Percentiles rank a stretch among this genome's conserved stretches.
Conservation (phyloP, 176 grass and related monocot species). For the Oryza brachyantha region DNA sequence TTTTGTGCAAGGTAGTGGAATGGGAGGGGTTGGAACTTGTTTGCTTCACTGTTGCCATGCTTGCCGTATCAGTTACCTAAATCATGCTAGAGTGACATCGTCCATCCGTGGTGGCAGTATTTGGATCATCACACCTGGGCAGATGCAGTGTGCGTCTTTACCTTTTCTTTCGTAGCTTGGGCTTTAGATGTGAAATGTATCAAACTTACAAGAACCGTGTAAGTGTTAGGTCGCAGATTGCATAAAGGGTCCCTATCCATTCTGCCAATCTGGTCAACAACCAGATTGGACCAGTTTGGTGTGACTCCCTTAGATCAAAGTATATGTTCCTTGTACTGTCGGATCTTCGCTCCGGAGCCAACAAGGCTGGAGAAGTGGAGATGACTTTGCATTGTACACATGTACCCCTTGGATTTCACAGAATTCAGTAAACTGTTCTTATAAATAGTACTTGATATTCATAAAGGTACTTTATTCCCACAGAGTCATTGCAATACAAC, state of each 20-base stretch:
- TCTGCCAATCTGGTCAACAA: conserved; percentile 33
- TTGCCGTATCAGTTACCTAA: conserved; percentile 16
- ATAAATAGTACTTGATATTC: not conserved
- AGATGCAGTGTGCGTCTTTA: conserved; percentile 49
- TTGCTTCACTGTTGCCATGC: conserved; percentile 18
- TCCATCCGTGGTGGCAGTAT: conserved; percentile 60
- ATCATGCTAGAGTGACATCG: conserved; percentile 44
- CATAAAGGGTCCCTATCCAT: conserved; percentile 40
- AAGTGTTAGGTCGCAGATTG: conserved; percentile 36
- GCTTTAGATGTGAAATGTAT: conserved; percentile 36
- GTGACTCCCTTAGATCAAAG: conserved; percentile 32
- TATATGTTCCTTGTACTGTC: conserved; percentile 15
- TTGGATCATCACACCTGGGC: conserved; percentile 60
- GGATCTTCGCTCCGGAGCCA: conserved; percentile 52
- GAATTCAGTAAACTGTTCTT: conserved; percentile 22
- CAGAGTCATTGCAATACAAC: conserved; percentile 9
- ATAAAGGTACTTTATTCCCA: conserved; percentile 20
- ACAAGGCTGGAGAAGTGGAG: conserved; percentile 47
- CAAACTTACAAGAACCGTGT: conserved; percentile 18
- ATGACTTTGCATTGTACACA: conserved; percentile 40
- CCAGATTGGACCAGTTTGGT: conserved; percentile 24
- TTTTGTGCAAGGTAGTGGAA: conserved; percentile 30
- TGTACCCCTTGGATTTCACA: conserved; percentile 25
- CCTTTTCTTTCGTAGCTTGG: conserved; percentile 24
- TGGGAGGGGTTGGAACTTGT: conserved; percentile 22